Evolutionary conservation across 306 rosid species (phyloP).

Genomic region (Medicago arabica): DNA sequence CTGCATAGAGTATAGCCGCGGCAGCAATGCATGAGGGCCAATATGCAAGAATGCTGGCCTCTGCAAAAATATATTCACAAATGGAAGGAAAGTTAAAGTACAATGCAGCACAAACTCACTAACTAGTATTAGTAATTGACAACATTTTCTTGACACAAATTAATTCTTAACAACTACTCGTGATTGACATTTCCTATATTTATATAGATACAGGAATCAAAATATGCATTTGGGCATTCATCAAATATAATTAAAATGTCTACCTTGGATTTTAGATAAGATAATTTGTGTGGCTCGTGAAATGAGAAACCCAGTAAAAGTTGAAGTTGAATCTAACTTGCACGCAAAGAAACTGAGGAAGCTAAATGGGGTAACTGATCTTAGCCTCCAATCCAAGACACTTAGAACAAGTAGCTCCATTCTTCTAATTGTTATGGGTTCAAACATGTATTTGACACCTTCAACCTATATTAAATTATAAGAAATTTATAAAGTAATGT

Average conservation of each 20-base stretch:
- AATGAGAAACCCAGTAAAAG: conserved; percentile 63
- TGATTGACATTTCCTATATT: conserved; percentile 2
- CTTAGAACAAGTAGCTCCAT: conserved; percentile 90
- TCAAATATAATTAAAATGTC: background rate
- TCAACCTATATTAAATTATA: conserved; percentile 60
- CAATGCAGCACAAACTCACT: background rate
- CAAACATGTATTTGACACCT: conserved; percentile 84
- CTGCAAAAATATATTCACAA: conserved; percentile 50
- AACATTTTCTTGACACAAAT: background rate
- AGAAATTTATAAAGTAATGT: background rate
- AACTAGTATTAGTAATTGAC: background rate
- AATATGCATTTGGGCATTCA: background rate
- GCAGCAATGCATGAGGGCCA: conserved; percentile 99
- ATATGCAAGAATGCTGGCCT: conserved; percentile 78
- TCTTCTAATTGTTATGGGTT: conserved; percentile 76
- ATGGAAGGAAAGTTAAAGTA: conserved; percentile 2
- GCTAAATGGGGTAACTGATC: conserved; percentile 94
- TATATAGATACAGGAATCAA: background rate
- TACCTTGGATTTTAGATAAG: conserved; percentile 77
- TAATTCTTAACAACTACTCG: background rate
- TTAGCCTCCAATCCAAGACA: conserved; percentile 91
- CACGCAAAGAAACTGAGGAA: conserved; percentile 83
- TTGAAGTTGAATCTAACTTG: conserved; percentile 80
- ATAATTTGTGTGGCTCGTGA: conserved; percentile 86
- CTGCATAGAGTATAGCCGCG: conserved; percentile 85